Conservation (phyloP, 345 rosid species). For the Syzygium aromaticum region DNA sequence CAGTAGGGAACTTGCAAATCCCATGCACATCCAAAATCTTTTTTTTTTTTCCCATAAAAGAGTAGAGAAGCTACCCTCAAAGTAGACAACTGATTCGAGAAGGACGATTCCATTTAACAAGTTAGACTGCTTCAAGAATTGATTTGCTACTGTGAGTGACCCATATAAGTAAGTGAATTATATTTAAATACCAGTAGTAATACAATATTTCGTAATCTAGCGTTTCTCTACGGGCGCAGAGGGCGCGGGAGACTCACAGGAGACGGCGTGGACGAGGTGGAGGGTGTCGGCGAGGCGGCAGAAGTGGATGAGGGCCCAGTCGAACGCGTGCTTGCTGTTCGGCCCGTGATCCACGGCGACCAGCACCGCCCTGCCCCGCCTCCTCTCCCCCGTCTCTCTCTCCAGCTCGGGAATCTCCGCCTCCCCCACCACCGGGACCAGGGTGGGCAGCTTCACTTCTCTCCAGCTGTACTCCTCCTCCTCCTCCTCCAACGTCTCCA, state of each 20-base stretch:
- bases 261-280: slow-evolving; percentile 79
- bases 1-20: background rate
- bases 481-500: slow-evolving; percentile 45
- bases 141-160: background rate
- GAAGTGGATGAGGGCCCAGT: slow-evolving; percentile 71
- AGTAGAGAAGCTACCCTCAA: background rate
- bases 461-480: slow-evolving; percentile 60
- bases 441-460: slow-evolving; percentile 52
- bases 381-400: slow-evolving; percentile 63
- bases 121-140: background rate
- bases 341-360: slow-evolving; percentile 63
- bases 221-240: background rate
- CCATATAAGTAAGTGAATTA: background rate
- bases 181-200: background rate
- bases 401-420: slow-evolving; percentile 42
- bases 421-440: slow-evolving; percentile 35
- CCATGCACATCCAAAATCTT: background rate
- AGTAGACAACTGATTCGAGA: background rate
- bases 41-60: background rate
- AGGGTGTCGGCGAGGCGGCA: slow-evolving; percentile 80
- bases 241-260: slow-evolving; percentile 24
- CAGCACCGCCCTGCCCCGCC: slow-evolving; percentile 57
- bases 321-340: slow-evolving; percentile 57
- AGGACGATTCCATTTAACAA: background rate
- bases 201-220: background rate